These are phyloP conservation scores for Talaromyces funiculosus DNA, from an alignment of 2,329 filamentous ascomycete species.

Conservation along the genomic window DNA sequence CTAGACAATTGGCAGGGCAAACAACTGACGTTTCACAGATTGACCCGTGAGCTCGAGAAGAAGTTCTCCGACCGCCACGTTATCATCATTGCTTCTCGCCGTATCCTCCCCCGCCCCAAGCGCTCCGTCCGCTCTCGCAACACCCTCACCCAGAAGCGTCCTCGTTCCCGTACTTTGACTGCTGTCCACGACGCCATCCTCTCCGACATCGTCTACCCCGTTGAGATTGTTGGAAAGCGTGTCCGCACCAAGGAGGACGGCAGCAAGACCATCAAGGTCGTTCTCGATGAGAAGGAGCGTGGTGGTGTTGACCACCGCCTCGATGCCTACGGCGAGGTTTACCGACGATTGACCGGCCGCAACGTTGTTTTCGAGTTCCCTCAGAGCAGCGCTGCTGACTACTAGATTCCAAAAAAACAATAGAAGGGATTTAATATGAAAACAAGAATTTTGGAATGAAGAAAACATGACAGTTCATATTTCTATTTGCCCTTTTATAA, in stretches of 20 bases:
- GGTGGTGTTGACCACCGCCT: constrained; percentile 99
- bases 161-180: constrained; percentile 93
- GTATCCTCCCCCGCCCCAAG: constrained; percentile 97
- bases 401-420: constrained; percentile 55
- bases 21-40: constrained; percentile 49
- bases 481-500: constrained; percentile 22
- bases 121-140: constrained; percentile 94
- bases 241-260: constrained; percentile 98
- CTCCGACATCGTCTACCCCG: constrained; percentile 95
- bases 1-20: not conserved
- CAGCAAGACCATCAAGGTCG: constrained; percentile 96
- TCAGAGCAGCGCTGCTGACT: constrained; percentile 70
- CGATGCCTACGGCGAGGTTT: constrained; percentile 99
- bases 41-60: constrained; percentile 99
- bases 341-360: constrained; percentile 95
- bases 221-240: constrained; percentile 99
- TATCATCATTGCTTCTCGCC: constrained; percentile 96
- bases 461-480: constrained; percentile 17
- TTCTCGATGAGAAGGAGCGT: constrained; percentile 99
- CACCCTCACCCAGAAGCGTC: constrained; percentile 97
- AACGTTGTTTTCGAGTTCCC: constrained; percentile 98
- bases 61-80: constrained; percentile 99
- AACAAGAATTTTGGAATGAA: constrained; percentile 3
- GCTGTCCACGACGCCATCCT: constrained; percentile 99
- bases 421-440: constrained; percentile 11